Base-by-base conservation (phyloP, 805 yeast species). In the Myxozyma vanderwaltii region DNA sequence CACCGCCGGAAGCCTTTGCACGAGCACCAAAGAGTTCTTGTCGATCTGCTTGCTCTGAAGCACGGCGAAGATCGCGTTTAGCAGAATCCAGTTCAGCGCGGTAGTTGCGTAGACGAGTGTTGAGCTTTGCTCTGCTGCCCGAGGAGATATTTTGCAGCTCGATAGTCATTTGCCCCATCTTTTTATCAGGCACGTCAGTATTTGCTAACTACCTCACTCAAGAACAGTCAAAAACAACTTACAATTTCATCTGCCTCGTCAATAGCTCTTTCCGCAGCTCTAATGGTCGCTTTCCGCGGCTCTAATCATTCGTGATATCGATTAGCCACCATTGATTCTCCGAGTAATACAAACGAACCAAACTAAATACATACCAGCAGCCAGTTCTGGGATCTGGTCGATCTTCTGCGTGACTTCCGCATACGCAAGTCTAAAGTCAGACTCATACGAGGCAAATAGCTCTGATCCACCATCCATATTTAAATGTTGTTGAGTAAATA, bases 81-180 rank as follows among this genome's bases (percentile, higher is more conserved):
- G 82, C 72, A 19, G 81, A 79, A 47, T 83, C 88, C 8, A 81
- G 74, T 67, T 85, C 85, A 54, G 79, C 67, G 62, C 80, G 83
- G 73, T 85, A 89, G 38, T 85, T 85, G 64, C 98, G 84, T 39
- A 91, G 76, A 67, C 86, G 86, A 31, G 91, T 77, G 71, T 91
- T 91, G 70, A 81, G 86, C 5, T 82, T 73, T 0, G 94, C 82
- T 63, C 97, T 77, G 62, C 77, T 82, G 62, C 74, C 82, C 61
- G 92, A 85, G n/a, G 96, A 89, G 35, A 90, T 79, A 68, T 86
- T 86, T 70, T 86, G 91, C 1, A 91, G 86, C 71, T 92, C 98
- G 43, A 92, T 79, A 27, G 84, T 84, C 86, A 94, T 86, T 66
- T 92, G 96, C 65, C 91, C 97, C 45, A 90, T 73, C 77, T 75